A percentile compares a stretch with the other conserved stretches of the same genome.
These are phyloP conservation scores for Jacaranda mimosifolia DNA, from an alignment of 257 asterid species.

Conservation along the genomic window DNA sequence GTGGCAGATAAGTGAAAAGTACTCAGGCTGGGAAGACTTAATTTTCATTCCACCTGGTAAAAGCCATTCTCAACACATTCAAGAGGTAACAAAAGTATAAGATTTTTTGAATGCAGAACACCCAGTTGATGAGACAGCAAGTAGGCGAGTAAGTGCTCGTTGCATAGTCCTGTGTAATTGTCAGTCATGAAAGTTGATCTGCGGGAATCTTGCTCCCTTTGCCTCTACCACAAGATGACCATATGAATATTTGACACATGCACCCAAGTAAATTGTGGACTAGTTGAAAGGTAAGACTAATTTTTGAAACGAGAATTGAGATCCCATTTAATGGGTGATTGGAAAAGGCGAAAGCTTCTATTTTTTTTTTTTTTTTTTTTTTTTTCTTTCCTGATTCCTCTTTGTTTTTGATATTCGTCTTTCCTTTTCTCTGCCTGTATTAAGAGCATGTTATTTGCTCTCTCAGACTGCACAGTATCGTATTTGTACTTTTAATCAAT, in stretches of 20 bases:
- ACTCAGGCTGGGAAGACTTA: slow-evolving; percentile 94
- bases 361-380: neutral
- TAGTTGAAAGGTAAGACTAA: neutral
- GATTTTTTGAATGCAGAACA: slow-evolving; percentile 20
- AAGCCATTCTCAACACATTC: slow-evolving; percentile 92
- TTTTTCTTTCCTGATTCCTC: neutral
- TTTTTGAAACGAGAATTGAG: slow-evolving; percentile 22
- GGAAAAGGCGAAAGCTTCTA: neutral
- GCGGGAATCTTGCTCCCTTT: slow-evolving; percentile 23
- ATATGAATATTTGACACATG: slow-evolving; percentile 13
- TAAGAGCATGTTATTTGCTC: slow-evolving; percentile 23
- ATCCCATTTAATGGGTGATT: slow-evolving; percentile 20
- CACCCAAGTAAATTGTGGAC: slow-evolving; percentile 14
- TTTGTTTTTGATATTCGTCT: neutral
- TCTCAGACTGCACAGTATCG: neutral
- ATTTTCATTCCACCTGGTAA: slow-evolving; percentile 93
- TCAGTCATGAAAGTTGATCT: slow-evolving; percentile 7
- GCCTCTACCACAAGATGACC: slow-evolving; percentile 11
- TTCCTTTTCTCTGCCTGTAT: neutral
- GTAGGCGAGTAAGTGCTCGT: slow-evolving; percentile 17
- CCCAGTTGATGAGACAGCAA: slow-evolving; percentile 15
- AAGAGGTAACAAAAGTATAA: slow-evolving; percentile 65
- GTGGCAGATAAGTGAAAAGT: slow-evolving; percentile 70
- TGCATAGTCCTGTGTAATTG: slow-evolving; percentile 1
- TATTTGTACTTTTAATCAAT: slow-evolving; percentile 16